These are phyloP conservation scores for Zasmidium citrigriseum DNA, from an alignment of 2,329 filamentous ascomycete genomes.

Conservation along the genomic window DNA sequence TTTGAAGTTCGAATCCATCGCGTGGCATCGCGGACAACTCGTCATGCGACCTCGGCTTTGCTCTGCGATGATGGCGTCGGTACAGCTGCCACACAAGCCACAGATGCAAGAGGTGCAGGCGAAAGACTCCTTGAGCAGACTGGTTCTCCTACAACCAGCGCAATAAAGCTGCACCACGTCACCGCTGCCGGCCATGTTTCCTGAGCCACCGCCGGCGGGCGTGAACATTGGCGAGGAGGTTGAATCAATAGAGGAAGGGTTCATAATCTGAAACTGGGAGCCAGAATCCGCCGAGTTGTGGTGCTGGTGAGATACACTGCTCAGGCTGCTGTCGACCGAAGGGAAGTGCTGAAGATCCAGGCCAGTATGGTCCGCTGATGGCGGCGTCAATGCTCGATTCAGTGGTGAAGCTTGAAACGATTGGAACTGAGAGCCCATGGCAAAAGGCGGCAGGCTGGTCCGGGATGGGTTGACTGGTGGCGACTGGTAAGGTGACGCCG, in stretches of 20 bases:
- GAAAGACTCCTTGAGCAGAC: slow-evolving; percentile 77
- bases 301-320: slow-evolving; percentile 30
- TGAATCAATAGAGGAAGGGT: slow-evolving; percentile 46
- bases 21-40: slow-evolving; percentile 75
- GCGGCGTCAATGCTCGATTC: slow-evolving; percentile 86
- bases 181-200: slow-evolving; percentile 1
- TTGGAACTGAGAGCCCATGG: slow-evolving; percentile 54
- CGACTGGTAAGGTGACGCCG: slow-evolving; percentile 52
- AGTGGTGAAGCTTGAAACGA: slow-evolving; percentile 87
- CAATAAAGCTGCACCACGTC: slow-evolving; percentile 81
- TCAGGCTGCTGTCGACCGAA: slow-evolving; percentile 73
- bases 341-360: slow-evolving; percentile 70
- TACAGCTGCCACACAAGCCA: slow-evolving; percentile 84
- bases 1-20: slow-evolving; percentile 78
- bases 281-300: slow-evolving; percentile 51
- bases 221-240: slow-evolving; percentile 56
- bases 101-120: slow-evolving; percentile 97
- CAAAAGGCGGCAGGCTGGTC: slow-evolving; percentile 62
- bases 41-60: slow-evolving; percentile 68
- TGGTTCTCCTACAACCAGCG: slow-evolving; percentile 78
- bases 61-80: slow-evolving; percentile 75
- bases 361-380: slow-evolving; percentile 48
- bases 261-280: slow-evolving; percentile 65
- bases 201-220: slow-evolving; percentile 11
- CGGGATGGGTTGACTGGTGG: slow-evolving; percentile 54